These are phyloP conservation scores for Cajanus cajan DNA, from an alignment of 306 rosid species.

Conservation along the genomic window DNA sequence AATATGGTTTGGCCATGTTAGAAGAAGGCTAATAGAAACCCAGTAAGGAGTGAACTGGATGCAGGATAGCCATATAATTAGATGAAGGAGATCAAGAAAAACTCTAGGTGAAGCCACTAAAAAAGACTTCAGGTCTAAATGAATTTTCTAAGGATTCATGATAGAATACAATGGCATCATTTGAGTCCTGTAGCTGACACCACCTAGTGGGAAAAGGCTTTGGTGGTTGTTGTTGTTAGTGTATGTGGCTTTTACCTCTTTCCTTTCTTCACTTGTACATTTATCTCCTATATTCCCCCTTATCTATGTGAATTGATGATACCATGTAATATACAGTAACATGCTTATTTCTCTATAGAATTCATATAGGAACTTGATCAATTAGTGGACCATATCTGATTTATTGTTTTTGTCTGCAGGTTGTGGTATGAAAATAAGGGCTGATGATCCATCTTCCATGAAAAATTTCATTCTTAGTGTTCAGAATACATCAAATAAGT, in stretches of 20 bases:
- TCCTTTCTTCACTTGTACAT: neutral
- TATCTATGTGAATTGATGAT: neutral
- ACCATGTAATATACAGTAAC: neutral
- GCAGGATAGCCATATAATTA: neutral
- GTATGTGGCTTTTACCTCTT: neutral
- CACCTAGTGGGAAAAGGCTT: neutral
- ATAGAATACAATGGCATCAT: neutral
- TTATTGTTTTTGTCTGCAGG: constrained; percentile 44
- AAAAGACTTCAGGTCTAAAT: neutral
- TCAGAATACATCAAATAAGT: constrained; percentile 69
- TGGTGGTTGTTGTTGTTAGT: neutral
- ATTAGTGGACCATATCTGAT: constrained; percentile 9
- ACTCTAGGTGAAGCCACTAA: neutral
- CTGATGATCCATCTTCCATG: constrained; percentile 88
- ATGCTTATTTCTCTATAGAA: constrained; percentile 6
- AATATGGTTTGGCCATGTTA: neutral
- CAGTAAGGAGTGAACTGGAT: neutral
- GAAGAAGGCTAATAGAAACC: neutral
- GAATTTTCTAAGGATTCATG: neutral
- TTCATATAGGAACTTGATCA: constrained; percentile 1
- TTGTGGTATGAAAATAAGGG: constrained; percentile 97
- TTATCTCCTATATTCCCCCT: neutral
- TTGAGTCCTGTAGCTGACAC: neutral
- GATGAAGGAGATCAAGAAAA: neutral
- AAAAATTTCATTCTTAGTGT: constrained; percentile 67